Conservation (phyloP, 371 early-diverging fungal species). For the Mortierella sp. region DNA sequence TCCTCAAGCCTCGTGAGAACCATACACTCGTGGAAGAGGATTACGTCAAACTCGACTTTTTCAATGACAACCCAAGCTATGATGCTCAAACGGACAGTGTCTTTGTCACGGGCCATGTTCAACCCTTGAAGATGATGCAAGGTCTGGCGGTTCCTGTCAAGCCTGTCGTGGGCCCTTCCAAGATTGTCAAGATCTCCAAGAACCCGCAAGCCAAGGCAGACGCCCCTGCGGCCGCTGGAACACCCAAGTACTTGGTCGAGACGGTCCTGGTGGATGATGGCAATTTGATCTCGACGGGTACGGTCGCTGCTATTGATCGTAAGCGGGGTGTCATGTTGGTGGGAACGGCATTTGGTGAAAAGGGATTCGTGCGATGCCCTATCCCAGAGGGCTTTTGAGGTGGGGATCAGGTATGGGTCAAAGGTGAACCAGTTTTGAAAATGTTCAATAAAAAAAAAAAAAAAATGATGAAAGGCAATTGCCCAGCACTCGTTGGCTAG, state of each 20-base stretch:
- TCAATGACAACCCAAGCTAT: constrained; percentile 57
- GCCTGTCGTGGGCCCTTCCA: constrained; percentile 17
- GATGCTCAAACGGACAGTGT: constrained; percentile 55
- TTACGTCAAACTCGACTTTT: constrained; percentile 50
- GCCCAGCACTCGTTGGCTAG: no score
- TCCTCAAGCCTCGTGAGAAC: constrained; percentile 38
- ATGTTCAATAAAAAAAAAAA: no score
- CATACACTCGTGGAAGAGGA: constrained; percentile 43
- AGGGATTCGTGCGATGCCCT: constrained; percentile 31
- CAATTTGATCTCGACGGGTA: constrained; percentile 49
- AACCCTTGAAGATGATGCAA: constrained; percentile 15
- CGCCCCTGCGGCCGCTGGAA: constrained; percentile 8
- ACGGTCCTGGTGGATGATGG: constrained; percentile 57
- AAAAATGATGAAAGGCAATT: no score
- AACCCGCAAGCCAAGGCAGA: constrained; percentile 20
- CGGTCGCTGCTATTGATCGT: constrained; percentile 59
- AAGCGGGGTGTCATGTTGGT: constrained; percentile 47
- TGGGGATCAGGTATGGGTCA: no score
- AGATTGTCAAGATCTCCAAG: constrained; percentile 37
- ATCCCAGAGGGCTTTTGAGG: constrained; percentile 15
- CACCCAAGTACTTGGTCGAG: constrained; percentile 44
- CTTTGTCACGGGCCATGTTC: constrained; percentile 53
- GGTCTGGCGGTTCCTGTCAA: neutral
- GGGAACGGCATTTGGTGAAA: constrained; percentile 19
- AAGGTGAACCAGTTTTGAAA: no score